Percentiles rank a stretch among this genome's conserved stretches.
These are phyloP conservation scores for Geotrichum fermentans DNA, from an alignment of 1,139 yeast species.

Conservation along the genomic window DNA sequence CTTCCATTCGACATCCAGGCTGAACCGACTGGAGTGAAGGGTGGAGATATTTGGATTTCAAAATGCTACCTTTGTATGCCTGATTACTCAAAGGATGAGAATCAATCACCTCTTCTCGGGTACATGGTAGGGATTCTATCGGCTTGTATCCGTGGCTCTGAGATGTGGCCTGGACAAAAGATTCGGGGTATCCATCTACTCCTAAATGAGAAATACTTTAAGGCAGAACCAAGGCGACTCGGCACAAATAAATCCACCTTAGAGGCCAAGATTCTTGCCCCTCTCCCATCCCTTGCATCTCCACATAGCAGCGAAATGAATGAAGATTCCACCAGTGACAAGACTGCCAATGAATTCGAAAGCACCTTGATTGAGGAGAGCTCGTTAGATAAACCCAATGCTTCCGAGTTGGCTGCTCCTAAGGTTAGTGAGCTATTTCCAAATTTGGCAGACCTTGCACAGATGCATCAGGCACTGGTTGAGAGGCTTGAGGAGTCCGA, in stretches of 20 bases:
- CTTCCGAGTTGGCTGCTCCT: neutral
- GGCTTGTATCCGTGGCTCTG: constrained; percentile 10
- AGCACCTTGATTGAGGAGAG: too few species aligned
- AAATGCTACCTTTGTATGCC: constrained; percentile 10
- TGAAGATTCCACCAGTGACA: neutral
- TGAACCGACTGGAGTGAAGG: constrained; percentile 12
- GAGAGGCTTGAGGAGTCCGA: neutral
- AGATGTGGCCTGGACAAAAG: constrained; percentile 1
- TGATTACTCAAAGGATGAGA: neutral
- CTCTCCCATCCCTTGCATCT: neutral
- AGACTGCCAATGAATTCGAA: neutral
- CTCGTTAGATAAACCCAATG: neutral
- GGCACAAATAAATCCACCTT: neutral
- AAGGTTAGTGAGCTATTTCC: neutral
- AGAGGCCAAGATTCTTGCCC: neutral
- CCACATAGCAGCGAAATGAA: neutral
- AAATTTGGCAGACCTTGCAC: neutral
- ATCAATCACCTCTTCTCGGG: constrained; percentile 15
- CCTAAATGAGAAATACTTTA: neutral
- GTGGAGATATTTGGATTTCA: constrained; percentile 16
- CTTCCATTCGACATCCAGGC: constrained; percentile 4
- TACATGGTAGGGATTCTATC: constrained; percentile 12
- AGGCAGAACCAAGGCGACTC: constrained; percentile 1
- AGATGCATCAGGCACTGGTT: neutral
- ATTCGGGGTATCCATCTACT: neutral